These are phyloP conservation scores for Teratosphaeria destructans DNA, from an alignment of 2,329 filamentous ascomycete species.

Conservation along the genomic window DNA sequence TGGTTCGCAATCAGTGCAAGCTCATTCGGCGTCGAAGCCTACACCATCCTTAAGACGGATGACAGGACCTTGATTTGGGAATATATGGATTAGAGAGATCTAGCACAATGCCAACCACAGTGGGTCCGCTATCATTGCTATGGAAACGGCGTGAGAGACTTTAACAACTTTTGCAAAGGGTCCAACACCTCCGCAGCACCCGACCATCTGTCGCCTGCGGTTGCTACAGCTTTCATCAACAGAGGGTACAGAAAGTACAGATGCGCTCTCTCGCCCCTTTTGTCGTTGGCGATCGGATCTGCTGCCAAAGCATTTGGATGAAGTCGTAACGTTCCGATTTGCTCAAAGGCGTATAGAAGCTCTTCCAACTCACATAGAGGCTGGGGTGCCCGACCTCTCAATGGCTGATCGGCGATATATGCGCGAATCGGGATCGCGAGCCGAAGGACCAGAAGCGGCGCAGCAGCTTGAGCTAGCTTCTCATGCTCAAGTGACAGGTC, in stretches of 20 bases:
- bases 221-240: constrained; percentile 52
- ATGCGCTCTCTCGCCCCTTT: constrained; percentile 51
- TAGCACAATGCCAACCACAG: background rate
- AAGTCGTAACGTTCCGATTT: constrained; percentile 57
- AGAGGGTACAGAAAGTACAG: constrained; percentile 72
- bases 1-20: constrained; percentile 24
- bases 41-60: constrained; percentile 19
- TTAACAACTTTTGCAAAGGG: constrained; percentile 32
- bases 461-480: constrained; percentile 61
- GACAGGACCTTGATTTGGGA: constrained; percentile 23
- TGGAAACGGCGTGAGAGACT: constrained; percentile 8
- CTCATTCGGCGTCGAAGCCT: constrained; percentile 21
- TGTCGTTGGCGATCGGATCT: constrained; percentile 9
- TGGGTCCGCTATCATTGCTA: background rate
- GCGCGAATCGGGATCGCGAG: constrained; percentile 69
- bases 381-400: constrained; percentile 81
- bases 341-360: constrained; percentile 58
- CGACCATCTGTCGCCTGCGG: constrained; percentile 50
- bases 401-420: constrained; percentile 83
- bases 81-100: constrained; percentile 18
- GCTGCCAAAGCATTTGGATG: constrained; percentile 41
- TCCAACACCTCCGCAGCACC: constrained; percentile 42
- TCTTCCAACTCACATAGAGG: constrained; percentile 72
- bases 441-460: constrained; percentile 73
- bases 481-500: constrained; percentile 32